These are phyloP conservation scores for Cenchrus purpureus DNA, from an alignment of 176 grass and related monocot genomes.

Conservation along the genomic window DNA sequence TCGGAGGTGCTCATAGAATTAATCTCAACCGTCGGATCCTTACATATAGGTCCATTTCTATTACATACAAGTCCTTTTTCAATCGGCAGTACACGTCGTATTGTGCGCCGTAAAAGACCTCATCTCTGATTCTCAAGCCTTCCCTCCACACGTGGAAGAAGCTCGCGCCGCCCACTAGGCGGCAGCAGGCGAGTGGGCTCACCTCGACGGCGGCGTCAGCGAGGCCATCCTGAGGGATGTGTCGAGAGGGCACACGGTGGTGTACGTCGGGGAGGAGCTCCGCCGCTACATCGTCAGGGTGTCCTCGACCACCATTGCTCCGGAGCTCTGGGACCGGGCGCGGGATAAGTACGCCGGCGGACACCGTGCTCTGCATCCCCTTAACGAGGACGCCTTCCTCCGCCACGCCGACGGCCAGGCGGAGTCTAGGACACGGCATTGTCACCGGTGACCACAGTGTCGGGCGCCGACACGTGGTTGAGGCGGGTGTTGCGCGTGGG, in stretches of 20 bases:
- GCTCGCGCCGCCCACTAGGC: conserved; percentile 30
- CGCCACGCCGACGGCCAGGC: conserved; percentile 43
- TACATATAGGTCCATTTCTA: too few relatives aligned
- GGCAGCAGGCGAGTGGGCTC: conserved; percentile 26
- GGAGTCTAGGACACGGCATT: conserved; percentile 22
- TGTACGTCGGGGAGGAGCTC: conserved; percentile 78
- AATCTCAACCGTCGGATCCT: too few relatives aligned
- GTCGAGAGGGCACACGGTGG: conserved; percentile 79
- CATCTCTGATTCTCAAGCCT: conserved; percentile 16
- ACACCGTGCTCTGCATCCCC: conserved; percentile 64
- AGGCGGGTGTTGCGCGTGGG: too few relatives aligned
- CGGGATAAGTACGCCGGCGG: conserved; percentile 57
- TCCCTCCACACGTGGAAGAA: conserved; percentile 62
- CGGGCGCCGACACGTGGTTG: too few relatives aligned
- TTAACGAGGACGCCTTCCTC: conserved; percentile 82
- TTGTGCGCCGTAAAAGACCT: too few relatives aligned
- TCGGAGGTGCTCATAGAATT: too few relatives aligned
- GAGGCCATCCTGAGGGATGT: conserved; percentile 71
- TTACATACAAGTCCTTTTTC: too few relatives aligned
- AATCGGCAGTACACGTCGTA: too few relatives aligned
- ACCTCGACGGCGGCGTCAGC: background rate
- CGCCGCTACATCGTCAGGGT: conserved; percentile 68
- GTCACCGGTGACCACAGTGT: conserved; percentile 22
- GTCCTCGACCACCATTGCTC: conserved; percentile 79
- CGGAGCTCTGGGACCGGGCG: conserved; percentile 70